Conservation (phyloP, 2,329 filamentous ascomycete genomes). For the Onygenales sp. region DNA sequence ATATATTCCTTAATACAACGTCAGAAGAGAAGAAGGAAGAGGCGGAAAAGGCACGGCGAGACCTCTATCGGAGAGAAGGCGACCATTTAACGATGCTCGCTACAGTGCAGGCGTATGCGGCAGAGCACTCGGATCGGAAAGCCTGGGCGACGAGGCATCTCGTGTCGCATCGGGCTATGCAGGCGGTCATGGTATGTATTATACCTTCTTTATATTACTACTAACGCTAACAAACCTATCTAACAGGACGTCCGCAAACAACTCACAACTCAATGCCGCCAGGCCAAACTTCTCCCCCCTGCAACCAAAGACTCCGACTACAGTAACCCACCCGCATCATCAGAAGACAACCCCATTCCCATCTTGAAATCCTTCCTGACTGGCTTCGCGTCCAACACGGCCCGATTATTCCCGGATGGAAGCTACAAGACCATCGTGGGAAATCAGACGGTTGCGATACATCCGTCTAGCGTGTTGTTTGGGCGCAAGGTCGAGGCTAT, state of each 20-base stretch:
- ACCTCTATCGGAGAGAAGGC: constrained; percentile 51
- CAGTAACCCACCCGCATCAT: neutral
- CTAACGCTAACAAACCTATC: neutral
- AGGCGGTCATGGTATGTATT: constrained; percentile 47
- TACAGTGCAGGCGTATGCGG: constrained; percentile 50
- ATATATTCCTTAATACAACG: constrained; percentile 50
- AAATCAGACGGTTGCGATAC: constrained; percentile 54
- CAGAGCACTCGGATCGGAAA: constrained; percentile 49
- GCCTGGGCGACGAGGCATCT: constrained; percentile 51
- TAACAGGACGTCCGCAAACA: constrained; percentile 51
- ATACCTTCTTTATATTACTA: neutral
- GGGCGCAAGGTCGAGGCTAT: constrained; percentile 53
- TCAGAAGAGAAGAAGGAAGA: constrained; percentile 53
- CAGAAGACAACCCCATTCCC: constrained; percentile 32
- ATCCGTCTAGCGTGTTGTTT: constrained; percentile 52
- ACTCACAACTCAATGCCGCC: constrained; percentile 45
- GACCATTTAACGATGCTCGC: constrained; percentile 55
- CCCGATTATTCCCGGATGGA: constrained; percentile 49
- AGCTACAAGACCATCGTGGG: constrained; percentile 53
- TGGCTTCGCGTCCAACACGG: constrained; percentile 53
- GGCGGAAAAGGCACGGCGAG: constrained; percentile 45
- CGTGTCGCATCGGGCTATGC: constrained; percentile 56
- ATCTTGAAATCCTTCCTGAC: constrained; percentile 50
- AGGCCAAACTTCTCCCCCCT: constrained; percentile 34
- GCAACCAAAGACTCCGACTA: constrained; percentile 8